These are phyloP conservation scores for Fusarium sarcochroum DNA, from an alignment of 2,329 filamentous ascomycete genomes.

Conservation along the genomic window DNA sequence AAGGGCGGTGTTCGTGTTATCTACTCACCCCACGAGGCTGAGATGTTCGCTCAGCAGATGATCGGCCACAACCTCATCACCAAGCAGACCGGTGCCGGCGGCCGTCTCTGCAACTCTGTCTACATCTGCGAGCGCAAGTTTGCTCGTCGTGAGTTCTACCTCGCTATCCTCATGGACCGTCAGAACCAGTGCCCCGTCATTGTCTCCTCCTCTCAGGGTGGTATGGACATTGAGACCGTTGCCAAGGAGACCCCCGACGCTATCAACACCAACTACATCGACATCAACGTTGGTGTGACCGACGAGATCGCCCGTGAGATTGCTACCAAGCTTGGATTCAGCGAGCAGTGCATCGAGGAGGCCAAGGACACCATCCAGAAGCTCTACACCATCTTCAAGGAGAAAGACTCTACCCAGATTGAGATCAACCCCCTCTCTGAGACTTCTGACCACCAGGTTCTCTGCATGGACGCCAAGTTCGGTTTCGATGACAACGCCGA, in stretches of 20 bases:
- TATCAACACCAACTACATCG: conserved; percentile 92
- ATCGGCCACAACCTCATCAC: conserved; percentile 99
- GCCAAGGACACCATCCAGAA: conserved; percentile 98
- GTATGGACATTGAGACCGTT: conserved; percentile 99
- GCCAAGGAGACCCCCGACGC: conserved; percentile 98
- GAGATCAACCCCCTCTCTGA: conserved; percentile 99
- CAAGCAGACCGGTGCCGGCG: conserved; percentile 96
- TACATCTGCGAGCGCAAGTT: conserved; percentile 99
- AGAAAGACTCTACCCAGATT: conserved; percentile 98
- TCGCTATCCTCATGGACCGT: conserved; percentile 98
- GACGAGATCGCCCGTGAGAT: conserved; percentile 94
- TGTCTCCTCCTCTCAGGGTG: conserved; percentile 96
- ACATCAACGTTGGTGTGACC: conserved; percentile 95
- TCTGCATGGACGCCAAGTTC: conserved; percentile 99
- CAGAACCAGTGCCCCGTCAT: conserved; percentile 92
- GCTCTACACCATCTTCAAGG: conserved; percentile 98
- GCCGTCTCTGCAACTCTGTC: conserved; percentile 95
- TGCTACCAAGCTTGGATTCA: conserved; percentile 94
- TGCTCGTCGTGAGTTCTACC: conserved; percentile 98
- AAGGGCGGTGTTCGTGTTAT: conserved; percentile 99
- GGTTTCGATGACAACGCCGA: conserved; percentile 99
- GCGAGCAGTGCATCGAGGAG: conserved; percentile 95
- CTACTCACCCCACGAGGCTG: conserved; percentile 96
- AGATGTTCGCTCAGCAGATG: conserved; percentile 99
- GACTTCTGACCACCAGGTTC: conserved; percentile 97